Conservation (phyloP, 2,329 filamentous ascomycete species). For the Cladosporium oxysporum region DNA sequence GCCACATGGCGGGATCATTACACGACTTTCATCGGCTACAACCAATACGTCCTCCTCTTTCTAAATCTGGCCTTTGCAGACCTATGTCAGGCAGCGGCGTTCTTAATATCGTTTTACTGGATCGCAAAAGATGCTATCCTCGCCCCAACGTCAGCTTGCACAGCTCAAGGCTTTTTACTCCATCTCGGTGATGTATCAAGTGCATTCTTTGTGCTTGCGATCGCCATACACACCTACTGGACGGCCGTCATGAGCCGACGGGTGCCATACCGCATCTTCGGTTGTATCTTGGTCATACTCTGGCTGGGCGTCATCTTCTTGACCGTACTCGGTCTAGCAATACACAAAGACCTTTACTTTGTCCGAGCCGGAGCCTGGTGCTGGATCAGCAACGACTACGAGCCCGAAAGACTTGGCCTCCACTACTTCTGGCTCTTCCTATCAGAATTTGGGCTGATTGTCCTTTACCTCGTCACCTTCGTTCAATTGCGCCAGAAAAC, state of each 20-base stretch:
- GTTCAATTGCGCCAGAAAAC: constrained; percentile 34
- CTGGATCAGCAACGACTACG: constrained; percentile 62
- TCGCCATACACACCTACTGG: constrained; percentile 67
- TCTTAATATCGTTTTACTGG: constrained; percentile 64
- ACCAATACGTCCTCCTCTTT: constrained; percentile 70
- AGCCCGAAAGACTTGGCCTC: constrained; percentile 57
- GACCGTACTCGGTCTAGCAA: constrained; percentile 53
- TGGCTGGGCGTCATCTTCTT: constrained; percentile 64
- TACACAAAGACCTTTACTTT: constrained; percentile 53
- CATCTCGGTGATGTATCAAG: constrained; percentile 67
- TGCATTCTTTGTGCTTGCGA: constrained; percentile 66
- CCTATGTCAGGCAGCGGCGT: constrained; percentile 65
- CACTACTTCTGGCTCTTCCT: constrained; percentile 68
- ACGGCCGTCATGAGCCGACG: constrained; percentile 60
- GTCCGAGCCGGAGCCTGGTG: constrained; percentile 69
- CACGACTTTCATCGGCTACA: constrained; percentile 42
- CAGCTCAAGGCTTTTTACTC: constrained; percentile 67
- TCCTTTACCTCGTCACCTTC: constrained; percentile 49
- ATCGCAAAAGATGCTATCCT: constrained; percentile 55
- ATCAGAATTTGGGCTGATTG: constrained; percentile 54
- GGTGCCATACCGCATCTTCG: constrained; percentile 54
- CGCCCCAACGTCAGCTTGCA: constrained; percentile 58
- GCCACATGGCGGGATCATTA: constrained; percentile 35
- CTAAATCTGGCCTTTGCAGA: constrained; percentile 71
- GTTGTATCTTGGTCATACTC: constrained; percentile 47